A percentile compares a stretch with the other conserved stretches of the same genome.
Evolutionary conservation across 129 eudicot genomes (phyloP).

Genomic region (Deinandra increscens): DNA sequence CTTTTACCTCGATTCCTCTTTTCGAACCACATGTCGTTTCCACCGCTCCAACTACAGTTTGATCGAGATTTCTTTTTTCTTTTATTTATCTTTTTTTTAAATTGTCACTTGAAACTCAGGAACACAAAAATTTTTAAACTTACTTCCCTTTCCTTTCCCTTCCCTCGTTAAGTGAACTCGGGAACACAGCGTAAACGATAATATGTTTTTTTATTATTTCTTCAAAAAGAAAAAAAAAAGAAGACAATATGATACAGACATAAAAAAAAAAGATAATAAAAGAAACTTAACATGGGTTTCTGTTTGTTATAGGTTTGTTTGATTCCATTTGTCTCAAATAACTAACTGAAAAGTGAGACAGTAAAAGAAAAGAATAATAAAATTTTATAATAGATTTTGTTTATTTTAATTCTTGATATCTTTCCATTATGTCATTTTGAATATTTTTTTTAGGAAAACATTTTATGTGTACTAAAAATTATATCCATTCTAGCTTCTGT

Average conservation of each 20-base stretch:
- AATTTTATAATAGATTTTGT: background rate
- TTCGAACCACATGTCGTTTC: no score
- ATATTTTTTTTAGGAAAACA: background rate
- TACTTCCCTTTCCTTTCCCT: no score
- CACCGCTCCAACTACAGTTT: no score
- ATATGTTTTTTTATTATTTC: constrained; percentile 19
- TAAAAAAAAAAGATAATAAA: constrained; percentile 1
- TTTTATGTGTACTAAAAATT: background rate
- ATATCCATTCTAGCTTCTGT: background rate
- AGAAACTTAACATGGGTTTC: constrained; percentile 23
- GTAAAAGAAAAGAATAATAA: background rate
- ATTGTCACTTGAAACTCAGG: no score
- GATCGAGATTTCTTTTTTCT: no score
- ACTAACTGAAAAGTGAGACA: constrained; percentile 24
- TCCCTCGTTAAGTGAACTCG: no score
- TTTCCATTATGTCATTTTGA: background rate
- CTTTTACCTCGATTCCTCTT: no score
- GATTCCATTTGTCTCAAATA: constrained; percentile 32
- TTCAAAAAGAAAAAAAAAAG: background rate
- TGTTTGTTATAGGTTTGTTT: constrained; percentile 39
- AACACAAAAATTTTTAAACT: no score
- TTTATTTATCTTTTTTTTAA: no score
- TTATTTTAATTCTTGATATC: background rate
- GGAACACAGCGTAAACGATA: no score
- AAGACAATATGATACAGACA: constrained; percentile 9